Evolutionary conservation across 2,329 filamentous ascomycete genomes (phyloP), one percentile per base, ranked within the genome.

Genomic region (Fusarium caatingaense): DNA sequence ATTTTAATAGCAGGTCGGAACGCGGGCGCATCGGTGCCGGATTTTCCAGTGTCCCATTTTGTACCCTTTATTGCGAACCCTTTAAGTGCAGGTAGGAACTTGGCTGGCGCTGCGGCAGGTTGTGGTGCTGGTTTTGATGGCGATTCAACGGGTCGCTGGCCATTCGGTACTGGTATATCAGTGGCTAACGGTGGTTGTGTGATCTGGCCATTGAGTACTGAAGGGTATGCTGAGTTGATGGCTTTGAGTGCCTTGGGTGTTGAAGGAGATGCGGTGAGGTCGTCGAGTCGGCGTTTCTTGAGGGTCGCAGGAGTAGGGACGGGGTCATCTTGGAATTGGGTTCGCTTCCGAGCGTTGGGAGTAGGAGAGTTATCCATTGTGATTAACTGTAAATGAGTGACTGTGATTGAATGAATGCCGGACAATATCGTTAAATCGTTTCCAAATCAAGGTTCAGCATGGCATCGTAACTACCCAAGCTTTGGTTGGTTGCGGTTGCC

Each of bases 1-100:
- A 80, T 37, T 58, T 81, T 81, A 55, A 81, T 79, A 10, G 80
- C 79, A 6, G 80, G 78, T 10, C 77, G 76, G 40, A 74, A 67
- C 32, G 50, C 60, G 30, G 60, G 48, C n/a, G 34, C 34, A 37
- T 37, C 34, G n/a, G 34, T 37, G 11, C 34, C 34, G 18, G 34
- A 2, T 7, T 37, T 37, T 37, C 34, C 18, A n/a, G 34, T 37
- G 34, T 37, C 34, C 34, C 34, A 37, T 73, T 74, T 79, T 18
- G 80, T 81, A 7, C 80, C 80, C 56, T 68, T 77, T 12, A 81
- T 68, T 6, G 79, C 79, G 10, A 76, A 74, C 8, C 80, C 34
- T 58, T 81, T 81, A 56, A 81, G 79, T 9, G 80, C 79, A 4
- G 80, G 78, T 10, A 76, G 76, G 41, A 74, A 67, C 37, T 37